phyloP scores from a whole-genome alignment of 169 alveolate species.

The Perkinsus marinus region DNA sequence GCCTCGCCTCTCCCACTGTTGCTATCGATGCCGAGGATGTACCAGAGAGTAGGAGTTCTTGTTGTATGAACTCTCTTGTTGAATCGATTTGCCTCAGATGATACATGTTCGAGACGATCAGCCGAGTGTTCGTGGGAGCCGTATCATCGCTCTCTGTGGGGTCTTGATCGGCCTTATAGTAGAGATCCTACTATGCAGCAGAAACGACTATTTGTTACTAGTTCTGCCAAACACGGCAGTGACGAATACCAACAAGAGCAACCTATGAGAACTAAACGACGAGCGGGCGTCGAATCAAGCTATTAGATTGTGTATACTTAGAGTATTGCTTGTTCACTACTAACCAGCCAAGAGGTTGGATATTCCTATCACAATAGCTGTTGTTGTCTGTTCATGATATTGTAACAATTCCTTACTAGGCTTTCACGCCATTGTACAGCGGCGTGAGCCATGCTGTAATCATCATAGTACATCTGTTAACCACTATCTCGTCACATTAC shows the following conservation, averaged over 20 bases:
- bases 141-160: neutral
- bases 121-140: neutral
- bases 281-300: neutral
- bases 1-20: neutral
- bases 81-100: neutral
- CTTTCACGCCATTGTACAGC: neutral
- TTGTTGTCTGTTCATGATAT: neutral
- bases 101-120: neutral
- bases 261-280: neutral
- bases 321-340: too few species aligned
- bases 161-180: neutral
- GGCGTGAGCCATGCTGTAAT: neutral
- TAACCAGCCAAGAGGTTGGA: neutral
- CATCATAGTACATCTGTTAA: neutral
- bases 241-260: neutral
- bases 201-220: neutral
- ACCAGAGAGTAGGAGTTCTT: neutral
- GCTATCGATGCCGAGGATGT: neutral
- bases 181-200: neutral
- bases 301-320: too few species aligned
- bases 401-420: neutral
- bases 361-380: neutral
- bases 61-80: neutral
- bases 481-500: neutral
- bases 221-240: too few species aligned